Evolutionary conservation across 1,284 basidiomycete species (phyloP).

Genomic region (Afroboletus lepidellus): DNA sequence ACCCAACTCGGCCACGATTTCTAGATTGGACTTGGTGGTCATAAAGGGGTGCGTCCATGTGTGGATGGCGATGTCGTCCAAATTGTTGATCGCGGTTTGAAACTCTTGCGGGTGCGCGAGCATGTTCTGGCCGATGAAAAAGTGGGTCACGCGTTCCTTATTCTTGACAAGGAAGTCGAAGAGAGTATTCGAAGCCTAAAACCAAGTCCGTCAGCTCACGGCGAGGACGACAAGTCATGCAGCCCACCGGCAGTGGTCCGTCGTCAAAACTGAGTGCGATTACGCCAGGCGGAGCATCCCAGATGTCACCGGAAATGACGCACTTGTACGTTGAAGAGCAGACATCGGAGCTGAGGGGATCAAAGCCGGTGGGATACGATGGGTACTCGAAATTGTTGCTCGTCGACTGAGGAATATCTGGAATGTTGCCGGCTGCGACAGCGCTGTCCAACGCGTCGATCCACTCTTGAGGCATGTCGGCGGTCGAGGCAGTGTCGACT

Average conservation of each 20-base stretch:
- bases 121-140: slow-evolving; percentile 80
- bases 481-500: slow-evolving; percentile 39
- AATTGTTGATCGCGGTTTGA: slow-evolving; percentile 47
- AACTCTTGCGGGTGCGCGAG: slow-evolving; percentile 56
- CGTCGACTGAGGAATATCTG: slow-evolving; percentile 57
- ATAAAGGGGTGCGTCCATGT: slow-evolving; percentile 82
- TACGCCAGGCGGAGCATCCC: slow-evolving; percentile 65
- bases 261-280: slow-evolving; percentile 75
- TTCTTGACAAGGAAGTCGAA: slow-evolving; percentile 62
- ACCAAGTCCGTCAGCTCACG: slow-evolving; percentile 14
- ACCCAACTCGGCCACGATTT: slow-evolving; percentile 76
- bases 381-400: slow-evolving; percentile 45
- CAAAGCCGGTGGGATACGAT: slow-evolving; percentile 50
- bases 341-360: slow-evolving; percentile 51
- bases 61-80: slow-evolving; percentile 73
- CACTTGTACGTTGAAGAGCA: slow-evolving; percentile 74
- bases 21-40: slow-evolving; percentile 70
- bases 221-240: slow-evolving; percentile 23
- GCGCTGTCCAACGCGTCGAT: slow-evolving; percentile 63
- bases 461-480: slow-evolving; percentile 61
- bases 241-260: slow-evolving; percentile 62
- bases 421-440: slow-evolving; percentile 68
- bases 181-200: slow-evolving; percentile 34
- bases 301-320: slow-evolving; percentile 55
- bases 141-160: slow-evolving; percentile 70